Evolutionary conservation across 1,139 yeast species (phyloP).

Genomic region (Saccharomyces hybrid): DNA sequence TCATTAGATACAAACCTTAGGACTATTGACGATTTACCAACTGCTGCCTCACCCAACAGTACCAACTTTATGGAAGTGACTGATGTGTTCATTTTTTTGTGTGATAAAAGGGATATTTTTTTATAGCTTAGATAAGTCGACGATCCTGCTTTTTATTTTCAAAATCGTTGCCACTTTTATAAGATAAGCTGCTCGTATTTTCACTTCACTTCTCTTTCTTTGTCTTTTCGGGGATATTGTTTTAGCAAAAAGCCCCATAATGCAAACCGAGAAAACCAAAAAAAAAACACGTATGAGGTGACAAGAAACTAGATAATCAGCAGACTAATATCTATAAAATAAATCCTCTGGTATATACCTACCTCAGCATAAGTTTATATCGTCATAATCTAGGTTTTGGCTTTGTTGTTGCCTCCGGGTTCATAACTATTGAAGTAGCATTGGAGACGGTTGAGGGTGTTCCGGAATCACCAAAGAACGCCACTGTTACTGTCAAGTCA

Average conservation of each 20-base stretch:
- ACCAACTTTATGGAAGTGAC: constrained; percentile 82
- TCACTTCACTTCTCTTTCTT: neutral
- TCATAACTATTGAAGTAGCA: constrained; percentile 45
- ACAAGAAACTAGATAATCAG: neutral
- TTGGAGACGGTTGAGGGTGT: constrained; percentile 37
- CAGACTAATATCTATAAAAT: neutral
- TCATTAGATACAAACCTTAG: constrained; percentile 91
- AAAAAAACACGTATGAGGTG: neutral
- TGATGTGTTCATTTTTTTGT: constrained; percentile 19
- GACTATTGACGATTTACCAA: constrained; percentile 90
- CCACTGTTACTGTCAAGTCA: constrained; percentile 92
- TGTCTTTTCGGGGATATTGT: neutral
- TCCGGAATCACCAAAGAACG: constrained; percentile 65
- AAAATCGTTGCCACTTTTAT: neutral
- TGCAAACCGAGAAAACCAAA: neutral
- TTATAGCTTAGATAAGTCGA: neutral
- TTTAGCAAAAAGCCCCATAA: neutral
- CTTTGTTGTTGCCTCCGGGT: constrained; percentile 46
- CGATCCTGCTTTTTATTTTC: neutral
- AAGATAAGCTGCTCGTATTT: neutral
- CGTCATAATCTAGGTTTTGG: constrained; percentile 44
- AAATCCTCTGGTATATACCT: neutral
- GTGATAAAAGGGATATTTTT: neutral
- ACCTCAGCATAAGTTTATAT: neutral
- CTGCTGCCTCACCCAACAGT: constrained; percentile 94